phyloP scores from a whole-genome alignment of 768 basidiomycete genomes.

The Leccinum longicurvipes region DNA sequence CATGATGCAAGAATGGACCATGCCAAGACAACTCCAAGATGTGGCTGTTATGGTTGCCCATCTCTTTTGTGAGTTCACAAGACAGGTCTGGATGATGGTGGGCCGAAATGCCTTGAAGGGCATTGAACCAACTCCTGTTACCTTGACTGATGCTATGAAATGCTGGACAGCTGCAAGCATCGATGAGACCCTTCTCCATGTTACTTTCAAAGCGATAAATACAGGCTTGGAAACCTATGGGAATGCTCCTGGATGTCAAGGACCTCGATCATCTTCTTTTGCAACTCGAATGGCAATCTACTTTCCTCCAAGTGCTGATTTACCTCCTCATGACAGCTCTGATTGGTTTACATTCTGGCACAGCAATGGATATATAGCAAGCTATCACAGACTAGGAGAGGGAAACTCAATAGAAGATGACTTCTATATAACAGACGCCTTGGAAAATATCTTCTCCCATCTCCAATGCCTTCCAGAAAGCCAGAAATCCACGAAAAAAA shows the following conservation, averaged over 20 bases:
- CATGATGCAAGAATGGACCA: conserved; percentile 2
- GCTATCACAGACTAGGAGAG: conserved; percentile 1
- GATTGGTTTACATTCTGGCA: background rate
- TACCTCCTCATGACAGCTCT: background rate
- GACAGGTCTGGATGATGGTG: conserved; percentile 1
- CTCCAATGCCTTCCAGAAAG: conserved; percentile 10
- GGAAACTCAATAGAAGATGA: background rate
- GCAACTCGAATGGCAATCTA: background rate
- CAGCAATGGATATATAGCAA: background rate
- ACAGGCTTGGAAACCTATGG: background rate
- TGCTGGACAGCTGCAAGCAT: conserved; percentile 7
- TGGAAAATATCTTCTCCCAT: background rate
- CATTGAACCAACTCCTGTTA: background rate
- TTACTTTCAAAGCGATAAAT: conserved; percentile 2
- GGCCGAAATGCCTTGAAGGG: background rate
- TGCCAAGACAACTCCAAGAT: background rate
- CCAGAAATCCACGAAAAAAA: background rate
- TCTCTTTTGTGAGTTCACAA: background rate
- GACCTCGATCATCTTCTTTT: conserved; percentile 2
- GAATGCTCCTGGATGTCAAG: background rate
- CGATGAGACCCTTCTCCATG: background rate
- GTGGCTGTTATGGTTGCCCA: background rate
- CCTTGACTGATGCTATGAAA: conserved; percentile 5
- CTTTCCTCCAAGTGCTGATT: conserved; percentile 4
- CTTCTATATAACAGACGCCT: background rate